phyloP scores from a whole-genome alignment of 768 basidiomycete species.

The Pleurotus cornucopiae region DNA sequence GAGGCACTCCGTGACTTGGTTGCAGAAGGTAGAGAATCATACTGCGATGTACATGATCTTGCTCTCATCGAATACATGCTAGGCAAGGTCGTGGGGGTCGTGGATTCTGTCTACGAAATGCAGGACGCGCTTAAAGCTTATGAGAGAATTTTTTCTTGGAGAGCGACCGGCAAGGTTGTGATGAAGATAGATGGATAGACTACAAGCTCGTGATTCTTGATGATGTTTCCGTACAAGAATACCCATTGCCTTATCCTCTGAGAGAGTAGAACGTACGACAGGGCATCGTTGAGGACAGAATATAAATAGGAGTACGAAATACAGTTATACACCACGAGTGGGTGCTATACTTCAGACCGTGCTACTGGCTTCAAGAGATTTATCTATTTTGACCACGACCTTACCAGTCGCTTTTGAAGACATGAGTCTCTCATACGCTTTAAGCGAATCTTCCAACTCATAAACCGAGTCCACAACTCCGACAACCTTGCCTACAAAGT shows the following conservation, averaged over 20 bases:
- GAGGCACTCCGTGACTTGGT: slow-evolving; percentile 31
- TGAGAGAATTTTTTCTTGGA: slow-evolving; percentile 48
- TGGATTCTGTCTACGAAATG: slow-evolving; percentile 59
- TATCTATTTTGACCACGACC: slow-evolving; percentile 51
- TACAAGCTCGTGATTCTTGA: too few relatives aligned
- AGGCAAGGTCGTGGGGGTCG: slow-evolving; percentile 35
- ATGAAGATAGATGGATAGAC: too few relatives aligned
- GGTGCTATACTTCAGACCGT: too few relatives aligned
- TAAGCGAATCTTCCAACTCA: slow-evolving; percentile 48
- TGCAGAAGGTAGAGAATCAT: slow-evolving; percentile 31
- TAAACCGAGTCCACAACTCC: slow-evolving; percentile 57
- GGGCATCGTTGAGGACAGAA: too few relatives aligned
- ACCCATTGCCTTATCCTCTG: too few relatives aligned
- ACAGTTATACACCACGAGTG: too few relatives aligned
- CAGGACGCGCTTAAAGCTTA: slow-evolving; percentile 59
- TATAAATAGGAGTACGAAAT: too few relatives aligned
- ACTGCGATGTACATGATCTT: slow-evolving; percentile 29
- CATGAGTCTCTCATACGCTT: slow-evolving; percentile 62
- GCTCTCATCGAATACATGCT: background rate
- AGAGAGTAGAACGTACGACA: too few relatives aligned
- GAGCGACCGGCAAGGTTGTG: slow-evolving; percentile 67
- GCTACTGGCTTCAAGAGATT: too few relatives aligned
- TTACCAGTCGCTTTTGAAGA: slow-evolving; percentile 58
- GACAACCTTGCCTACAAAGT: slow-evolving; percentile 25
- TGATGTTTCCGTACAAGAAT: too few relatives aligned